Base-by-base conservation (phyloP, 1,139 yeast genomes). In the Lodderomyces elongisporus region DNA sequence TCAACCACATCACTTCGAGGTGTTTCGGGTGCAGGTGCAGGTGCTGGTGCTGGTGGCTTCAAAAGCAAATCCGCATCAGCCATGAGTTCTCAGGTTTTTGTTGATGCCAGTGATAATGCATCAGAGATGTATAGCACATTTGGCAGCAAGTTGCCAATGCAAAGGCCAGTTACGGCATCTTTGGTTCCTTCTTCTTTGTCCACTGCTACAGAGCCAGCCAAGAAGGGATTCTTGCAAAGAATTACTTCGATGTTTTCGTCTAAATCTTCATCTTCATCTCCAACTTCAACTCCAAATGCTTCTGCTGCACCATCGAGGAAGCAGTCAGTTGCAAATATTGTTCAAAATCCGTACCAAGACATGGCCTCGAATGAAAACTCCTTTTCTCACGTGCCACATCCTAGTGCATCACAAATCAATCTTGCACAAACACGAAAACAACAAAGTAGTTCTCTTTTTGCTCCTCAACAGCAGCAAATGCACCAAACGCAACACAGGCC, bases 31-130 rank as follows among this genome's bases (percentile, higher is more conserved):
- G 21, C 41, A 14, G 17, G 37, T 24, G 34, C 36, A 13, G 30
- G 36, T 24, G 14, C 40, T 12, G 21, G 29, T 17, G 30, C 41
- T 17, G 14, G 14, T 16, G 45, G 45, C 10, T n/a, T n/a, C n/a
- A n/a, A n/a, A n/a, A n/a, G n/a, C n/a, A 32, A 34, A 15, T 6
- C 36, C 10, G 25, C 30, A 7, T 30, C 32, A 13, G 25, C 24
- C 25, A 26, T 17, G 12, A 25, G 28, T 8, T 14, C 27, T 20
- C 33, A 31, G 25, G 14, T 22, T 22, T 31, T 31, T 31, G 33
- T 31, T 15, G 24, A 20, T 7, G 27, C 35, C n/a, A 31, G 21
- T 21, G 31, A 34, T 27, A 33, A 31, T 18, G n/a, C 28, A 9
- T 31, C 15, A 13, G 32, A 29, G 14, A 12, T 28, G 25, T 4